Evolutionary conservation across 2,329 filamentous ascomycete species (phyloP).

Genomic region (Myriosclerotinia duriaeana): DNA sequence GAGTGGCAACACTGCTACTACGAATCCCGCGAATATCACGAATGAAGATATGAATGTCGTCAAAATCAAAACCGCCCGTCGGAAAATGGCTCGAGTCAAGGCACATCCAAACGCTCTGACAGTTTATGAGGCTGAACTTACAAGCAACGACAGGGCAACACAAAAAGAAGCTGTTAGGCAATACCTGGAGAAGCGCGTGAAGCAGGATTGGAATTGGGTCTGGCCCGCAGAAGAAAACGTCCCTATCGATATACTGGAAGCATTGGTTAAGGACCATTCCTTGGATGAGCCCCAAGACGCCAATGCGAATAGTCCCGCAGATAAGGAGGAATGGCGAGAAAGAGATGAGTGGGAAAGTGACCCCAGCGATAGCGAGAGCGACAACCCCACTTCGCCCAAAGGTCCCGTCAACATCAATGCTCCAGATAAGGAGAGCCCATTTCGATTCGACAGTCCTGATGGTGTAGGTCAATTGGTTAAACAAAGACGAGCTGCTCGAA

Average conservation of each 20-base stretch:
- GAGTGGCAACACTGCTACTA: slow-evolving; percentile 22
- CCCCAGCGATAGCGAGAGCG: slow-evolving; percentile 36
- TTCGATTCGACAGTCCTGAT: slow-evolving; percentile 45
- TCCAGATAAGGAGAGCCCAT: slow-evolving; percentile 36
- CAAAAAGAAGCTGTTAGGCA: slow-evolving; percentile 62
- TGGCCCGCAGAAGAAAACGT: slow-evolving; percentile 48
- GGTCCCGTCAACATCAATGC: slow-evolving; percentile 26
- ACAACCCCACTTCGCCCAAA: slow-evolving; percentile 27
- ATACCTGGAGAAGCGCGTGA: slow-evolving; percentile 54
- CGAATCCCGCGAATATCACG: slow-evolving; percentile 13
- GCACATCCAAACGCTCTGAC: slow-evolving; percentile 44
- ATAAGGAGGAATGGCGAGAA: slow-evolving; percentile 35
- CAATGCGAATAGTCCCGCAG: not conserved
- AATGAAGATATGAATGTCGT: slow-evolving; percentile 35
- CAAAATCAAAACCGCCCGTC: slow-evolving; percentile 27
- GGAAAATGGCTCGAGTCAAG: slow-evolving; percentile 31
- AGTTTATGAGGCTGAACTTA: slow-evolving; percentile 57
- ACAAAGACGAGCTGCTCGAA: slow-evolving; percentile 32
- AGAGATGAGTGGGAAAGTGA: slow-evolving; percentile 41
- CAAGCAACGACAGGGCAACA: slow-evolving; percentile 60
- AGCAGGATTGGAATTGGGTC: slow-evolving; percentile 59
- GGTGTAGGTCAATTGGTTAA: slow-evolving; percentile 40
- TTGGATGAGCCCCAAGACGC: not conserved
- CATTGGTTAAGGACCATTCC: slow-evolving; percentile 4
- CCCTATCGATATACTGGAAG: slow-evolving; percentile 19